Conservation (phyloP, 371 early-diverging fungal species). For the Zychaea mexicana region DNA sequence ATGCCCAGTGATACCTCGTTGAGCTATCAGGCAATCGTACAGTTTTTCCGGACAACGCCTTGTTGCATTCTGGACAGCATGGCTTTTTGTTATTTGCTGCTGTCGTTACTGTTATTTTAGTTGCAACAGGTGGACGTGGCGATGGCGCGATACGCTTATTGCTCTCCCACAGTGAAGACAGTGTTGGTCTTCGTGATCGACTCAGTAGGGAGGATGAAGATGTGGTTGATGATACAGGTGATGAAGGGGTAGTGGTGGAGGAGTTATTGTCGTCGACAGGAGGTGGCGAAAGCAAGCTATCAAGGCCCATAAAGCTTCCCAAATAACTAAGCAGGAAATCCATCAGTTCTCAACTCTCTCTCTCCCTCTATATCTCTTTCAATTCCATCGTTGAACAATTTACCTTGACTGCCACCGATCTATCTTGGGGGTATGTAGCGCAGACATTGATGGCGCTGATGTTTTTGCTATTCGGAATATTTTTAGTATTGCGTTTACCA, state of each 20-base stretch:
- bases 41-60: conserved; percentile 32
- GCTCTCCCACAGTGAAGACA: neutral
- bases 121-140: neutral
- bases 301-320: conserved; percentile 14
- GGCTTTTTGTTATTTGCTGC: conserved; percentile 1
- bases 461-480: conserved; percentile 9
- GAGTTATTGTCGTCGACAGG: neutral
- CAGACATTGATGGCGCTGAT: neutral
- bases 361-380: too few relatives aligned
- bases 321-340: conserved; percentile 16
- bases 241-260: neutral
- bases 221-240: neutral
- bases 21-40: conserved; percentile 33
- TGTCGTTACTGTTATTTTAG: neutral
- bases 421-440: conserved; percentile 1
- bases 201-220: neutral
- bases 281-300: conserved; percentile 7
- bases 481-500: neutral
- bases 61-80: conserved; percentile 29
- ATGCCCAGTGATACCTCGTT: conserved; percentile 36
- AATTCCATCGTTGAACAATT: neutral
- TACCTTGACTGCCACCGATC: conserved; percentile 39
- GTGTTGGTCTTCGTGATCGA: neutral
- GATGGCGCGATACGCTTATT: conserved; percentile 1
- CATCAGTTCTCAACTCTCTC: neutral